These are phyloP conservation scores for Aspergillus caelatus DNA, from an alignment of 2,329 filamentous ascomycete genomes.

Conservation along the genomic window DNA sequence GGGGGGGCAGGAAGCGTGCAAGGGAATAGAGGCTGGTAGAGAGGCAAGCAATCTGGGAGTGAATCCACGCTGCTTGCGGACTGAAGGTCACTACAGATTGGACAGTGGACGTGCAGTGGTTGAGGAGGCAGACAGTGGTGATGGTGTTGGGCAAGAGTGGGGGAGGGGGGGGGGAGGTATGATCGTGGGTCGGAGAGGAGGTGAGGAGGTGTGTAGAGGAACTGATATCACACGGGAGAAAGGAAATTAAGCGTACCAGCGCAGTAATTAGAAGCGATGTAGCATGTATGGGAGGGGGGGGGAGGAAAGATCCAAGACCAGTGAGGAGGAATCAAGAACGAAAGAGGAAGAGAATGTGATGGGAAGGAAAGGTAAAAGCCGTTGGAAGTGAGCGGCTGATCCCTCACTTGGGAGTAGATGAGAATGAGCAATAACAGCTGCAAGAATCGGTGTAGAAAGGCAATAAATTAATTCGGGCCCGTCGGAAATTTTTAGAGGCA, in stretches of 20 bases:
- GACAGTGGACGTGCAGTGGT: constrained; percentile 21
- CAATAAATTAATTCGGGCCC: not conserved
- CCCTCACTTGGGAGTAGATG: constrained; percentile 26
- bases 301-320: constrained; percentile 1
- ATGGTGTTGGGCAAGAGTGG: constrained; percentile 16
- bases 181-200: constrained; percentile 14
- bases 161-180: constrained; percentile 8
- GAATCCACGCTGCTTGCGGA: constrained; percentile 21
- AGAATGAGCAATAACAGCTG: constrained; percentile 1
- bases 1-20: constrained; percentile 12
- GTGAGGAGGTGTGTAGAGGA: constrained; percentile 11
- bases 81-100: constrained; percentile 25
- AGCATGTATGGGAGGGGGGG: constrained; percentile 1
- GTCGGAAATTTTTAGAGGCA: constrained; percentile 8
- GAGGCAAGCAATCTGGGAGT: constrained; percentile 12
- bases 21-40: constrained; percentile 12
- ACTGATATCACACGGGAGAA: constrained; percentile 14
- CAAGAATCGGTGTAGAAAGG: constrained; percentile 4
- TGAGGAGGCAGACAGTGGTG: constrained; percentile 16
- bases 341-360: constrained; percentile 14
- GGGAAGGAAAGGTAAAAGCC: constrained; percentile 17
- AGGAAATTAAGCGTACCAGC: constrained; percentile 26
- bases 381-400: constrained; percentile 26
- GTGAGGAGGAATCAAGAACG: constrained; percentile 14
- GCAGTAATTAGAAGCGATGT: constrained; percentile 13